Conservation (phyloP, 2,329 filamentous ascomycete genomes). For the Botrytis fragariae region DNA sequence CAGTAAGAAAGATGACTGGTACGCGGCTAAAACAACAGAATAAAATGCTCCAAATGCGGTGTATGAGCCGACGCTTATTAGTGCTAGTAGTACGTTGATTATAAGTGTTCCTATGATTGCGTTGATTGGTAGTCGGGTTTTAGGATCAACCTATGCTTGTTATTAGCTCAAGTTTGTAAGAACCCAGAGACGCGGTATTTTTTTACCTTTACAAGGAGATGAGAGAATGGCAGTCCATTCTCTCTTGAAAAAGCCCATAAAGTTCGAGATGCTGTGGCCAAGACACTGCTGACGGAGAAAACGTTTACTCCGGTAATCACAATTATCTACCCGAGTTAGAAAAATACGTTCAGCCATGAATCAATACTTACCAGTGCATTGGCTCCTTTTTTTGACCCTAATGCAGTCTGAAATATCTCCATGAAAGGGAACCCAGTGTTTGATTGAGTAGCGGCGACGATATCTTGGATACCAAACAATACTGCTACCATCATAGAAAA, state of each 20-base stretch:
- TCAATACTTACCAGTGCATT: not conserved
- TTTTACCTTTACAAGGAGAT: conserved; percentile 1
- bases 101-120: conserved; percentile 12
- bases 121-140: conserved; percentile 15
- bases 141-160: conserved; percentile 6
- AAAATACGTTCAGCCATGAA: no score
- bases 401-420: conserved; percentile 1
- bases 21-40: conserved; percentile 18
- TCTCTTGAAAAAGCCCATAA: conserved; percentile 19
- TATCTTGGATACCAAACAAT: conserved; percentile 17
- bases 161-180: not conserved
- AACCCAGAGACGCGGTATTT: no score
- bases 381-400: conserved; percentile 6
- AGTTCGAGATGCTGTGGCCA: conserved; percentile 19
- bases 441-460: not conserved
- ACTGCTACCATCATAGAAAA: conserved; percentile 22
- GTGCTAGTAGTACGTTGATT: conserved; percentile 15
- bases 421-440: conserved; percentile 19
- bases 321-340: not conserved
- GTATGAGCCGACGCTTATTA: conserved; percentile 17
- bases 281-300: conserved; percentile 7
- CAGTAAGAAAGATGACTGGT: conserved; percentile 20
- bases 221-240: conserved; percentile 13
- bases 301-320: conserved; percentile 5
- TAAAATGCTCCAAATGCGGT: conserved; percentile 16